phyloP scores from a whole-genome alignment of 2,329 filamentous ascomycete species.

The Fusarium longipes region DNA sequence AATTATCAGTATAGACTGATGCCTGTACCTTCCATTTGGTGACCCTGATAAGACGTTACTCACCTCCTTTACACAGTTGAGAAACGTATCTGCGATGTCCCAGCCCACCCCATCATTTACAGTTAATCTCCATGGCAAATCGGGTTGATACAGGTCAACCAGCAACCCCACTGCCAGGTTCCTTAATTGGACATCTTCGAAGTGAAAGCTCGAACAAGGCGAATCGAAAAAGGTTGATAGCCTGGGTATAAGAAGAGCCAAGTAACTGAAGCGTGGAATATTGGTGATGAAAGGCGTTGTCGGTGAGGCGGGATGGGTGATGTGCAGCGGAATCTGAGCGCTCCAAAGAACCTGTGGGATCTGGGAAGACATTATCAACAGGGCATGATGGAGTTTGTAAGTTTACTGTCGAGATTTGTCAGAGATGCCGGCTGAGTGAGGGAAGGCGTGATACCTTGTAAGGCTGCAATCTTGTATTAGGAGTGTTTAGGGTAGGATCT shows the following conservation, averaged over 20 bases:
- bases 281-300: constrained; percentile 63
- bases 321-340: constrained; percentile 64
- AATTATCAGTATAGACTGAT: neutral
- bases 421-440: constrained; percentile 8
- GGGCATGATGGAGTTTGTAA: constrained; percentile 29
- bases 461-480: constrained; percentile 3
- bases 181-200: constrained; percentile 64
- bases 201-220: constrained; percentile 69
- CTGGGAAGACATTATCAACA: constrained; percentile 43
- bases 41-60: constrained; percentile 32
- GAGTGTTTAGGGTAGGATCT: constrained; percentile 13
- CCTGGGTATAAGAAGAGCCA: constrained; percentile 67
- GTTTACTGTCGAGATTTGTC: constrained; percentile 1
- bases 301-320: constrained; percentile 62
- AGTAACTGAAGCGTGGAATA: constrained; percentile 69
- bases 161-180: constrained; percentile 66
- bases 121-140: constrained; percentile 65
- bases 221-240: constrained; percentile 64
- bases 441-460: constrained; percentile 1
- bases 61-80: constrained; percentile 73
- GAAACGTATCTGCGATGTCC: constrained; percentile 71
- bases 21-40: no score
- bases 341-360: constrained; percentile 65
- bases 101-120: constrained; percentile 66
- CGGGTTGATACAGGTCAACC: constrained; percentile 67